Percentiles rank a stretch among this genome's conserved stretches.
Conservation (phyloP, 805 yeast species). For the Yamadazyma philogaea region DNA sequence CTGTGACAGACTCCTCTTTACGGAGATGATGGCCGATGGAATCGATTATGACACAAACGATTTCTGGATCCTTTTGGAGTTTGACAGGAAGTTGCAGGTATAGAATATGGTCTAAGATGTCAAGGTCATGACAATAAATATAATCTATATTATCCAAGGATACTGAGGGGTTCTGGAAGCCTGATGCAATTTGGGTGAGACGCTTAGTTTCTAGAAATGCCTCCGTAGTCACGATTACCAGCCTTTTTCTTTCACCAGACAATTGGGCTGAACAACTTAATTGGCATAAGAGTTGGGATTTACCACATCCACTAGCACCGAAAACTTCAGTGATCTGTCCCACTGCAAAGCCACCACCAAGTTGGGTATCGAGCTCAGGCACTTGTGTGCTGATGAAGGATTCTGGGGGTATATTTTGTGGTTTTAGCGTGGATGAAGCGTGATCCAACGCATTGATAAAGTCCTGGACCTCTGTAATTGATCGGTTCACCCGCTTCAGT, state of each 20-base stretch:
- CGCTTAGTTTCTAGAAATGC: slow-evolving; percentile 66
- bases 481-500: slow-evolving; percentile 22
- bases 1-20: slow-evolving; percentile 45
- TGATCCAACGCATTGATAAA: slow-evolving; percentile 1
- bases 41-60: slow-evolving; percentile 61
- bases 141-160: slow-evolving; percentile 32
- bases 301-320: slow-evolving; percentile 85
- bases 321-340: slow-evolving; percentile 61
- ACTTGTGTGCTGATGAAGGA: slow-evolving; percentile 23
- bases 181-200: slow-evolving; percentile 30
- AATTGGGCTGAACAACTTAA: slow-evolving; percentile 56
- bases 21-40: slow-evolving; percentile 81
- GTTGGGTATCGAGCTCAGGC: slow-evolving; percentile 20
- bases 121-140: slow-evolving; percentile 63
- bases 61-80: slow-evolving; percentile 23
- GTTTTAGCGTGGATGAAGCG: neutral
- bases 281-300: slow-evolving; percentile 75
- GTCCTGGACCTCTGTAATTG: slow-evolving; percentile 26
- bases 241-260: slow-evolving; percentile 10
- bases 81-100: slow-evolving; percentile 62
- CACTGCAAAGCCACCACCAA: slow-evolving; percentile 30
- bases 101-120: slow-evolving; percentile 69
- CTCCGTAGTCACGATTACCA: slow-evolving; percentile 79
- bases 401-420: slow-evolving; percentile 11
- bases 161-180: slow-evolving; percentile 11